These are phyloP conservation scores for Sarcomyxa edulis DNA, from an alignment of 768 basidiomycete species.

Conservation along the genomic window DNA sequence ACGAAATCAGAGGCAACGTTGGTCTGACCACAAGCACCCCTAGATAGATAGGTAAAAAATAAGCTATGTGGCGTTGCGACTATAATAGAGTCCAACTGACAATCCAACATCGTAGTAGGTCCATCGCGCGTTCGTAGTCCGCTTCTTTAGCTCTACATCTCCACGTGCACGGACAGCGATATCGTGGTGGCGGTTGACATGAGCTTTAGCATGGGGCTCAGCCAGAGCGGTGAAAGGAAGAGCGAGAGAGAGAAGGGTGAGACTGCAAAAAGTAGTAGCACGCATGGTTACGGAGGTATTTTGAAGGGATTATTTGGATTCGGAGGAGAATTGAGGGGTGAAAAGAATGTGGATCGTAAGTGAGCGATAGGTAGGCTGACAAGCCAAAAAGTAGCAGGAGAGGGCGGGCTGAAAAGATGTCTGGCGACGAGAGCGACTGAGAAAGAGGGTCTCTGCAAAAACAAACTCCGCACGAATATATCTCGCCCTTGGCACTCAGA, in stretches of 20 bases:
- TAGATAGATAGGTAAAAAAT: conserved; percentile 13
- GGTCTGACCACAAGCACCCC: conserved; percentile 50
- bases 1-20: conserved; percentile 40
- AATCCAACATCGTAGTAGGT: conserved; percentile 55
- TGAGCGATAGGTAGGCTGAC: conserved; percentile 5
- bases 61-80: conserved; percentile 3
- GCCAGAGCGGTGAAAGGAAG: conserved; percentile 32
- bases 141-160: conserved; percentile 33
- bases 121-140: conserved; percentile 34
- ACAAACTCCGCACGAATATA: too few relatives aligned
- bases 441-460: too few relatives aligned
- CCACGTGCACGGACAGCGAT: conserved; percentile 42
- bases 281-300: conserved; percentile 17
- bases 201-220: conserved; percentile 20
- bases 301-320: background rate
- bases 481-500: too few relatives aligned
- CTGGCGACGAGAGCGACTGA: background rate
- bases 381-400: background rate
- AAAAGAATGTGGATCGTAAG: conserved; percentile 8
- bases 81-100: conserved; percentile 20
- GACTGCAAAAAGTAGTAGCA: conserved; percentile 17
- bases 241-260: conserved; percentile 25
- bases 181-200: conserved; percentile 39
- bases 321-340: conserved; percentile 8
- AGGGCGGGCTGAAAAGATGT: background rate